Evolutionary conservation across 805 yeast species (phyloP).

Genomic region (Yarrowia sp.): DNA sequence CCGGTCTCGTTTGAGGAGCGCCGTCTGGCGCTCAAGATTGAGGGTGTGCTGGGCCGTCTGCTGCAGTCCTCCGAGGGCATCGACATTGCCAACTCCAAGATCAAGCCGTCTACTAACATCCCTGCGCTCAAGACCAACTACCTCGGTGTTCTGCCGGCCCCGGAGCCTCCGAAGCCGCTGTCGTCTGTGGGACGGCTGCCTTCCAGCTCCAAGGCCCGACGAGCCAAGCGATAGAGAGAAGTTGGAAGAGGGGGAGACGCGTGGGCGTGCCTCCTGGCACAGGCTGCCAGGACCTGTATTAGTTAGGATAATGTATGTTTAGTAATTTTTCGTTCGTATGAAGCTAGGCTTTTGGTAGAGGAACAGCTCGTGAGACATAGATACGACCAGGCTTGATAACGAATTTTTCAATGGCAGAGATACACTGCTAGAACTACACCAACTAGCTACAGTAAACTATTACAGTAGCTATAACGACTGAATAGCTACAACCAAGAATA

Average conservation of each 20-base stretch:
- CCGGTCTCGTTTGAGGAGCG: slow-evolving; percentile 37
- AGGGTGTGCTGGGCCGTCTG: slow-evolving; percentile 46
- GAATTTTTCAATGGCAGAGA: too few species aligned
- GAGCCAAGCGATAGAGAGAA: background rate
- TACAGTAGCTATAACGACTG: too few species aligned
- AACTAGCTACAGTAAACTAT: background rate
- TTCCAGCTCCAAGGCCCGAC: background rate
- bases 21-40: slow-evolving; percentile 38
- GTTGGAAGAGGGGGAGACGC: background rate
- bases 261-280: slow-evolving; percentile 5
- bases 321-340: background rate
- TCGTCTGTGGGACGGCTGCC: slow-evolving; percentile 9
- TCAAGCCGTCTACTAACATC: slow-evolving; percentile 40
- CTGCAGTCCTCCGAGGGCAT: slow-evolving; percentile 32
- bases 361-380: too few species aligned
- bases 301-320: slow-evolving; percentile 24
- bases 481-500: too few species aligned
- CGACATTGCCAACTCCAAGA: background rate
- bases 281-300: slow-evolving; percentile 24
- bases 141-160: slow-evolving; percentile 68
- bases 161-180: slow-evolving; percentile 32
- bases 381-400: too few species aligned
- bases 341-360: too few species aligned
- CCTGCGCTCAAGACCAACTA: slow-evolving; percentile 75
- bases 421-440: too few species aligned